phyloP scores from a whole-genome alignment of 495 filamentous ascomycete genomes.

The Aspergillus hancockii region DNA sequence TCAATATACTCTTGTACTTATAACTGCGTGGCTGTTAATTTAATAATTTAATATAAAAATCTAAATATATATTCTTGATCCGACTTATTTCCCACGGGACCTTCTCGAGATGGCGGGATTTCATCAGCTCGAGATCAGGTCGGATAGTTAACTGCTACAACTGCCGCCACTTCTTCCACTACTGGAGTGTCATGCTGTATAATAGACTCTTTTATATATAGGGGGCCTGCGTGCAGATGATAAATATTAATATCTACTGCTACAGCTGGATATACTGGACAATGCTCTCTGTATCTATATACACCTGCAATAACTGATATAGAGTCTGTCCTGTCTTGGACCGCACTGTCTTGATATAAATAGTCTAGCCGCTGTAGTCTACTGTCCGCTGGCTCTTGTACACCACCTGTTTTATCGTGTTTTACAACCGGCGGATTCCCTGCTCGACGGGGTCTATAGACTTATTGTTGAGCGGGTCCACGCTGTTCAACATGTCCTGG shows the following conservation, averaged over 20 bases:
- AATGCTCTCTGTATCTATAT: constrained; percentile 14
- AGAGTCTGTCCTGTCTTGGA: neutral
- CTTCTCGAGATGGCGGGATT: neutral
- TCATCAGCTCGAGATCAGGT: neutral
- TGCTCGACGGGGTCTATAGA: neutral
- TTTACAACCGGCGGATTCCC: neutral
- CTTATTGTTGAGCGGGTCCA: neutral
- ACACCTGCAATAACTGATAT: constrained; percentile 9
- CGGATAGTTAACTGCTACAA: neutral
- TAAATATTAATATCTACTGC: constrained; percentile 20
- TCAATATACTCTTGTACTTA: constrained; percentile 17
- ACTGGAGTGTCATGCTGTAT: too few relatives aligned
- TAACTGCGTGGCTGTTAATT: constrained; percentile 8
- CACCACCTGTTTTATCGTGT: constrained; percentile 10
- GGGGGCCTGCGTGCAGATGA: constrained; percentile 13
- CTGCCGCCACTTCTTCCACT: neutral
- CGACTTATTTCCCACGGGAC: neutral
- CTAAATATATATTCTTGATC: neutral
- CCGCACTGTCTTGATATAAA: constrained; percentile 4
- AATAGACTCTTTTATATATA: constrained; percentile 11
- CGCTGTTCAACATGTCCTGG: too few relatives aligned
- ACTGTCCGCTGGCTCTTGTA: constrained; percentile 13
- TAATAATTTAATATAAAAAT: constrained; percentile 22
- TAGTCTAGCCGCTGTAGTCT: constrained; percentile 3
- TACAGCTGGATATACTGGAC: constrained; percentile 12